Evolutionary conservation across 352 stramenopile genomes (phyloP), one percentile per base, ranked within the genome.

Genomic region (Phytophthora kernoviae): DNA sequence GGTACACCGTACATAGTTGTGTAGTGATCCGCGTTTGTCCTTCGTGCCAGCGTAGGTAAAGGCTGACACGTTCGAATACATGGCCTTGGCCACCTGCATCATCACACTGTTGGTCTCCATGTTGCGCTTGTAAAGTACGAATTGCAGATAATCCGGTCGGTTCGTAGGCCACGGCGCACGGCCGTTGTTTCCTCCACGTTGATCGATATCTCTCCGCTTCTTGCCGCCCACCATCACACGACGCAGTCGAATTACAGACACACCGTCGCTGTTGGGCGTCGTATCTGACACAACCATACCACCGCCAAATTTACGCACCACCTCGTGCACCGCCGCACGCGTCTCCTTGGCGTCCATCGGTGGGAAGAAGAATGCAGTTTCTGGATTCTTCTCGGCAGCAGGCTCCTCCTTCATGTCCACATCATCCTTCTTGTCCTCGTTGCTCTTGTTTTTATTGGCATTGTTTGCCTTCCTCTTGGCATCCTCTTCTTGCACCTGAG

Each of bases 91-190:
- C 11, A 97, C 52, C 59, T 95, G 87, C 43, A 85, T 78, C 67
- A 96, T 85, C 21, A 90, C 78, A 15, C 80, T 93, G 17, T 89
- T 84, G 11, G 95, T 99, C 62, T 99, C 96, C 65, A 94, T 91
- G 79, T 99, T 99, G 71, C 97, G 92, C 65, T 98, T 98, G 84
- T 98, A 98, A 2, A 99, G 66, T 21, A 98, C 89, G 76, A 99
- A 99, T 58, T 90, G 80, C 30, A 98, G 70, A 69, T 91, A 99
- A 46, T 98, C 81, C 4, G 87, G 81, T 1, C 83, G 70, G 65
- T 90, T 82, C 52, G 77, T 70, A 24, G 85, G 79, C 82, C 86
- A 90, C 30, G 68, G 65, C 43, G 70, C 77, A 50, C 57, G 58
- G 12, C 26, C 39, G 2, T 50, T 65, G 37, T 41, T 63, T 17